Evolutionary conservation across 345 rosid genomes (phyloP).

Genomic region (Triadica sebifera): DNA sequence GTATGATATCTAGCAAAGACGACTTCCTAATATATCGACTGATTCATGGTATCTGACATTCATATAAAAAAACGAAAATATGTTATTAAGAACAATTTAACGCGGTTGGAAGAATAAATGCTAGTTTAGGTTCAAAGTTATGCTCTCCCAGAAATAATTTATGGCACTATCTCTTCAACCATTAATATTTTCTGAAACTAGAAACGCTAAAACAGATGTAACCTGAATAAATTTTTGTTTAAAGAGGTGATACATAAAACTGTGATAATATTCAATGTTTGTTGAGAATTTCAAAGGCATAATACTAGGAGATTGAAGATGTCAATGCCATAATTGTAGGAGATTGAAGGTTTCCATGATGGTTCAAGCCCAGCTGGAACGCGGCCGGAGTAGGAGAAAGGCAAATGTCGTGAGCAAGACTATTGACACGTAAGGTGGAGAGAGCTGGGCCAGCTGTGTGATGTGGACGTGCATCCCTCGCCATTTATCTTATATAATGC

Average conservation of each 20-base stretch:
- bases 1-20: neutral
- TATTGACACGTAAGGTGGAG: neutral
- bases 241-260: neutral
- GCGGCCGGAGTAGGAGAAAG: conserved; percentile 9
- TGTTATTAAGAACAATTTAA: too few relatives aligned
- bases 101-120: neutral
- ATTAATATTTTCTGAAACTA: neutral
- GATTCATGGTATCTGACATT: conserved; percentile 16
- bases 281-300: neutral
- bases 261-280: neutral
- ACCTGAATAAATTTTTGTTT: neutral
- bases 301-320: neutral
- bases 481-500: too few relatives aligned
- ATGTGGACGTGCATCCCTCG: neutral
- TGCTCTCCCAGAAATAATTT: neutral
- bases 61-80: neutral
- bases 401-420: conserved; percentile 19
- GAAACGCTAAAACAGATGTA: neutral
- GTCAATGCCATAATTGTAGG: neutral
- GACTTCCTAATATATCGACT: too few relatives aligned
- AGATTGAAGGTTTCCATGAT: neutral
- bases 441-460: conserved; percentile 7
- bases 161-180: neutral
- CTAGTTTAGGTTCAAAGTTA: neutral
- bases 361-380: neutral